phyloP scores from a whole-genome alignment of 208 protist species.

The Crithidia brevicula region DNA sequence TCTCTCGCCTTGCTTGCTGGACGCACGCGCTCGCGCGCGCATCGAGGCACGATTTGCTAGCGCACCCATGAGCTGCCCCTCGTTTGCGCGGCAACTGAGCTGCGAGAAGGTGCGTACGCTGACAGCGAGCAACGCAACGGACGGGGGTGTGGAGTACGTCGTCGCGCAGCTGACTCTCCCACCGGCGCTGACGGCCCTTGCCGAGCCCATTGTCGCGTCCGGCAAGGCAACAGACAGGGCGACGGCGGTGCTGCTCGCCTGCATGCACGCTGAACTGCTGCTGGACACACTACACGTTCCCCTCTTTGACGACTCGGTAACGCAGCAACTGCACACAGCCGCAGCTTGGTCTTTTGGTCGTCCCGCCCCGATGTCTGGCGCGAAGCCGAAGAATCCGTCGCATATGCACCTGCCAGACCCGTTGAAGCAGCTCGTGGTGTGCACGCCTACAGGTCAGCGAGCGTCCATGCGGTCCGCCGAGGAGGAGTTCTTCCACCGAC shows the following conservation, averaged over 20 bases:
- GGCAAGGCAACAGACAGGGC: slow-evolving; percentile 70
- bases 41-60: slow-evolving; percentile 56
- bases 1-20: slow-evolving; percentile 76
- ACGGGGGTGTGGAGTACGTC: slow-evolving; percentile 20
- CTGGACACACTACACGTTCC: slow-evolving; percentile 66
- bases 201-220: slow-evolving; percentile 41
- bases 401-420: slow-evolving; percentile 61
- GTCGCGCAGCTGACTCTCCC: slow-evolving; percentile 25
- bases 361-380: slow-evolving; percentile 64
- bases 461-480: slow-evolving; percentile 57
- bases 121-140: slow-evolving; percentile 31
- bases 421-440: slow-evolving; percentile 53
- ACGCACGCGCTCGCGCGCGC: slow-evolving; percentile 46
- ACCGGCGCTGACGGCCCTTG: slow-evolving; percentile 13
- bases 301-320: slow-evolving; percentile 61
- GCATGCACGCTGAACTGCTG: slow-evolving; percentile 91
- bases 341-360: slow-evolving; percentile 82
- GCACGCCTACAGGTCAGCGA: slow-evolving; percentile 19
- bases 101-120: slow-evolving; percentile 30
- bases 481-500: slow-evolving; percentile 69
- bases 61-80: slow-evolving; percentile 33
- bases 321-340: slow-evolving; percentile 72
- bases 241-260: slow-evolving; percentile 66
- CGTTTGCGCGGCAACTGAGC: slow-evolving; percentile 42
- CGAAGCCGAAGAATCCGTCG: slow-evolving; percentile 41